Evolutionary conservation across 2,329 filamentous ascomycete genomes (phyloP), one percentile per base, ranked within the genome.

Genomic region (Hymenoscyphus scutula): DNA sequence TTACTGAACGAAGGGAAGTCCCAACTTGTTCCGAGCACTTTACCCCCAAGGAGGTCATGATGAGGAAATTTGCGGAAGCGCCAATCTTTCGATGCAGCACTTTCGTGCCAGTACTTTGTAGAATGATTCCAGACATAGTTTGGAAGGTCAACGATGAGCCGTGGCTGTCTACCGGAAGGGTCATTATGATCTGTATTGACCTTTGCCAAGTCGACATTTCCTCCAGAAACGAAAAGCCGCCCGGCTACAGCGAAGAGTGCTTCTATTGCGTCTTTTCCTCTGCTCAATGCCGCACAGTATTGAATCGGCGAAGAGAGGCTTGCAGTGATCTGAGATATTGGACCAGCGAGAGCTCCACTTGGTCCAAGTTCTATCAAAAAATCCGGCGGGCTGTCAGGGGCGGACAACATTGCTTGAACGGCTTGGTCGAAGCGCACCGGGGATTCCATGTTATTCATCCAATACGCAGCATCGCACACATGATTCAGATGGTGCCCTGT

Each of bases 81-180:
- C 62, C 78, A 78, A 23, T 79, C 76, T n/a, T 73, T 70, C 25
- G 79, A 80, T 1, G 81, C 69, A 48, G 79, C 77, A 1, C 79
- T 81, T 64, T 85, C 82, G 62, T 81, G 76, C 82, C 82, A 85
- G 68, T 83, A 83, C 0, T 70, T 73, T 37, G 76, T 79, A 17
- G 73, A 71, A 62, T 84, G 82, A 30, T 84, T 82, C 82, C 82
- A 85, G 1, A 78, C 74, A 62, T 85, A 85, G 1, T 77, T 75
- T 1, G 83, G 82, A 13, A 85, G 70, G 29, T 68, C 76, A 0
- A 74, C 17, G 4, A 84, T 53, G 30, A 62, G 25, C 38, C 23
- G 59, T 23, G 56, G 62, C 54, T 34, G 27, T 53, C 4, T 37
- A 29, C 10, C 29, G n/a, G 27, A 38, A 32, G 29, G 54, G 62